Base-by-base conservation (phyloP, 2,329 filamentous ascomycete species). In the Ilyonectria sp. region DNA sequence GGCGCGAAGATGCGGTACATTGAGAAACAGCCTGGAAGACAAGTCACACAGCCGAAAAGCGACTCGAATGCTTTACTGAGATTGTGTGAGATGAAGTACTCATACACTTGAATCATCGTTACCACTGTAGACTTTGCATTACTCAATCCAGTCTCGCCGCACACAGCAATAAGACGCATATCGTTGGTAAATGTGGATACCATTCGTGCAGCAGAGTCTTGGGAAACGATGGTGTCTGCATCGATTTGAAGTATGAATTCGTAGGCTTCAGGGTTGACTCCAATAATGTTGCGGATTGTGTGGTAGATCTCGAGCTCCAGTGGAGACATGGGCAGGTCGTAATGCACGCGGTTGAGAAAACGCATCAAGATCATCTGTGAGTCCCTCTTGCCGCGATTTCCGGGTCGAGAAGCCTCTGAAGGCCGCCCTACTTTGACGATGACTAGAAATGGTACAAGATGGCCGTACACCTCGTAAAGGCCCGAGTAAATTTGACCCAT, bases 51-150 rank as follows among this genome's bases (percentile, higher is more conserved):
- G 78, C 95, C 96, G 78, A 99, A 99, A 67, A 99, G 89, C 67
- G 94, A 97, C 81, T 99, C 96, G 78, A 99, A 99, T 69, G 96
- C 94, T 85, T 99, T 99, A 62, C 95, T 87, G 79, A 99, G 85
- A 82, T 99, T 93, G 86, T 99, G 96, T 23, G 95, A 98, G 78
- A 99, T 99, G 81, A 95, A 99, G 86, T 99, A 99, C 82, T 99
- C 96, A 83, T 99, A 99, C 70, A 99, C 96, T 81, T 99, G 96
- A 77, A 99, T 99, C 96, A 99, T 99, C 11, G 96, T 99, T 93
- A 94, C 97, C 94, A 94, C 98, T 76, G 92, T 94, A 71, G 91
- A 89, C 75, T 98, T 94, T 80, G 97, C 95, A 77, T 98, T 99
- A 79, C 97, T 93, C 76, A 99, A 86, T 80, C 92, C 96, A 2